A percentile compares a stretch with the other conserved stretches of the same genome.
Evolutionary conservation across 805 yeast genomes (phyloP).

Genomic region (Priceomyces melissophilus): DNA sequence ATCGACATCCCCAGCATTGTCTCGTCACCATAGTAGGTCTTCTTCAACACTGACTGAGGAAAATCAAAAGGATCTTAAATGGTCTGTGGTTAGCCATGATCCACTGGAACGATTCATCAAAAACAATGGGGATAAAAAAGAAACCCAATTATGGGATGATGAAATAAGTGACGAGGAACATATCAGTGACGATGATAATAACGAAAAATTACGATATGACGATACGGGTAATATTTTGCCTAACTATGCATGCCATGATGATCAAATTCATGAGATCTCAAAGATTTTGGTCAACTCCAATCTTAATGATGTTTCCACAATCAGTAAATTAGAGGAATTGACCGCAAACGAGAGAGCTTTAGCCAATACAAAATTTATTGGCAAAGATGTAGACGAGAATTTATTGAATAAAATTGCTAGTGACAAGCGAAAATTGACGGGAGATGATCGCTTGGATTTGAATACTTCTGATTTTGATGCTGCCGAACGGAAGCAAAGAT

Average conservation of each 20-base stretch:
- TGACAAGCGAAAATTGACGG: constrained; percentile 40
- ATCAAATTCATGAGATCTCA: constrained; percentile 37
- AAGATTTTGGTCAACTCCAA: constrained; percentile 36
- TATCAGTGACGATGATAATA: constrained; percentile 56
- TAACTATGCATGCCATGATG: constrained; percentile 48
- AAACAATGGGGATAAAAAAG: constrained; percentile 10
- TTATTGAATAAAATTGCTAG: constrained; percentile 28
- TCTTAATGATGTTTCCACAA: constrained; percentile 43
- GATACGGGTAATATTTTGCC: constrained; percentile 60
- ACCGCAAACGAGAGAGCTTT: constrained; percentile 58
- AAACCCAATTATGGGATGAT: constrained; percentile 17
- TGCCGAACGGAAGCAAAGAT: constrained; percentile 44
- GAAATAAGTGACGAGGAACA: constrained; percentile 58
- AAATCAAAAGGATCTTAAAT: constrained; percentile 44
- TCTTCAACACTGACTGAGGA: constrained; percentile 36
- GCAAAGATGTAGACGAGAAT: constrained; percentile 32
- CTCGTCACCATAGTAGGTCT: constrained; percentile 28
- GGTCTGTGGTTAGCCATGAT: constrained; percentile 69
- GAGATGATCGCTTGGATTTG: constrained; percentile 42
- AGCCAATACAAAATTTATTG: constrained; percentile 51
- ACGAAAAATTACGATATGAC: constrained; percentile 53
- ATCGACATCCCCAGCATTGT: constrained; percentile 31
- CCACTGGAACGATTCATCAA: constrained; percentile 60
- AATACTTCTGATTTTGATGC: constrained; percentile 45
- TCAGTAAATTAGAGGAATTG: constrained; percentile 51